A percentile compares a stretch with the other conserved stretches of the same genome.
These are phyloP conservation scores for Pichia sp. DNA, from an alignment of 1,139 yeast species.

Conservation along the genomic window DNA sequence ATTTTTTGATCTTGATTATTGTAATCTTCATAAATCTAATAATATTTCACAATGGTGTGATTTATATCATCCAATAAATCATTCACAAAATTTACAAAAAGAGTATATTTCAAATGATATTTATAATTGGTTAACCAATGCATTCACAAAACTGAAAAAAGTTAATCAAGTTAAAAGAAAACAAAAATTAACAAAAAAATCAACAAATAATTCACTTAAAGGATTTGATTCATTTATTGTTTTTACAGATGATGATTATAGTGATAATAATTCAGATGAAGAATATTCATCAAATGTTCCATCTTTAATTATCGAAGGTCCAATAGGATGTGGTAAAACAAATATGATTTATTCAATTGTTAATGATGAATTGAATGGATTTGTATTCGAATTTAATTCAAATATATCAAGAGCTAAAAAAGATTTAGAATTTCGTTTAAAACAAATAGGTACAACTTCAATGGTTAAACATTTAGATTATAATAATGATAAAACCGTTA, in stretches of 20 bases:
- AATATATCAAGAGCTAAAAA: slow-evolving; percentile 67
- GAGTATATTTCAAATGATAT: slow-evolving; percentile 26
- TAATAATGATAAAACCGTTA: slow-evolving; percentile 32
- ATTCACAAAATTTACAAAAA: slow-evolving; percentile 24
- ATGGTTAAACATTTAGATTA: slow-evolving; percentile 38
- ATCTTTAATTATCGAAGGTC: slow-evolving; percentile 62
- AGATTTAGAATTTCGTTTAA: slow-evolving; percentile 58
- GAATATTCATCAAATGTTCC: slow-evolving; percentile 44
- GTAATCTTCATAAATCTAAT: slow-evolving; percentile 1
- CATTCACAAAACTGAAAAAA: slow-evolving; percentile 41
- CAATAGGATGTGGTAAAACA: slow-evolving; percentile 74
- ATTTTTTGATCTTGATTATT: slow-evolving; percentile 9
- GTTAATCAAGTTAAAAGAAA: slow-evolving; percentile 32
- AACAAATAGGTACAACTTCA: slow-evolving; percentile 81
- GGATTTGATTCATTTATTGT: slow-evolving; percentile 44
- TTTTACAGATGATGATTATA: slow-evolving; percentile 29
- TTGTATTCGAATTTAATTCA: slow-evolving; percentile 77
- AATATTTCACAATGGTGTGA: slow-evolving; percentile 29
- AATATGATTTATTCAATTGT: slow-evolving; percentile 67
- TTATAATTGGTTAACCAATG: slow-evolving; percentile 42
- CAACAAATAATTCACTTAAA: slow-evolving; percentile 16
- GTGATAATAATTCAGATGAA: slow-evolving; percentile 25
- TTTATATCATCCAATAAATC: slow-evolving; percentile 23
- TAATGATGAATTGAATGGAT: slow-evolving; percentile 52
- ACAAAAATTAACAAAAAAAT: slow-evolving; percentile 28